These are phyloP conservation scores for Aureobasidium sp. DNA, from an alignment of 2,329 filamentous ascomycete genomes.

Conservation along the genomic window DNA sequence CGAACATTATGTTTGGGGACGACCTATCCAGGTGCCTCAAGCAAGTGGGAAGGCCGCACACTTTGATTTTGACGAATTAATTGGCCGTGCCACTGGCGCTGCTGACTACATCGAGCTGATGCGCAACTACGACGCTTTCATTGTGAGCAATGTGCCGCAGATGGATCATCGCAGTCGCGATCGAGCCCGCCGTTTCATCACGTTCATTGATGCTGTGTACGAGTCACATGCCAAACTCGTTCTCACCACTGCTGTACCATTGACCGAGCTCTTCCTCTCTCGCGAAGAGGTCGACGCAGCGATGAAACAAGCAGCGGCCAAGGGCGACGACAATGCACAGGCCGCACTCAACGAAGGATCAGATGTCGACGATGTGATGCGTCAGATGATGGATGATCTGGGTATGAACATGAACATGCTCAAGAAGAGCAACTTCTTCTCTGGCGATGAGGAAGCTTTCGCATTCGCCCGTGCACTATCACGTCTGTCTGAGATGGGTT, in stretches of 20 bases:
- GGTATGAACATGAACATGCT: slow-evolving; percentile 77
- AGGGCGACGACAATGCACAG: slow-evolving; percentile 22
- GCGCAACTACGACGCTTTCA: slow-evolving; percentile 82
- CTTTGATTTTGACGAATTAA: slow-evolving; percentile 90
- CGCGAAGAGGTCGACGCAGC: slow-evolving; percentile 38
- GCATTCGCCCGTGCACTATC: slow-evolving; percentile 87
- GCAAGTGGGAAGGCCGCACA: slow-evolving; percentile 82
- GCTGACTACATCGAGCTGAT: slow-evolving; percentile 93
- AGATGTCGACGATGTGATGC: slow-evolving; percentile 61
- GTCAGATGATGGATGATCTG: slow-evolving; percentile 78
- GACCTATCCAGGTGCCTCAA: slow-evolving; percentile 77
- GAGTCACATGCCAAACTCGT: slow-evolving; percentile 91
- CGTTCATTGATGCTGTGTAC: slow-evolving; percentile 94
- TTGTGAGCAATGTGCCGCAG: slow-evolving; percentile 82
- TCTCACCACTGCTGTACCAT: slow-evolving; percentile 77
- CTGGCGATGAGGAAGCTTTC: slow-evolving; percentile 92
- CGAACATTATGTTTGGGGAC: slow-evolving; percentile 82
- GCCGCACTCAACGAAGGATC: slow-evolving; percentile 28
- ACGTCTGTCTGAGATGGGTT: slow-evolving; percentile 85
- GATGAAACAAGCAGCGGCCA: slow-evolving; percentile 31
- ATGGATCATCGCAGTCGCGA: slow-evolving; percentile 87
- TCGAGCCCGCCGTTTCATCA: slow-evolving; percentile 87
- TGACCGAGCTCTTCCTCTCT: slow-evolving; percentile 68
- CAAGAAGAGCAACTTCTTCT: slow-evolving; percentile 80
- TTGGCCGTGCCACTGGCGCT: slow-evolving; percentile 83